A percentile compares a stretch with the other conserved stretches of the same genome.
Conservation (phyloP, 768 basidiomycete species). For the Naganishia randhawae region DNA sequence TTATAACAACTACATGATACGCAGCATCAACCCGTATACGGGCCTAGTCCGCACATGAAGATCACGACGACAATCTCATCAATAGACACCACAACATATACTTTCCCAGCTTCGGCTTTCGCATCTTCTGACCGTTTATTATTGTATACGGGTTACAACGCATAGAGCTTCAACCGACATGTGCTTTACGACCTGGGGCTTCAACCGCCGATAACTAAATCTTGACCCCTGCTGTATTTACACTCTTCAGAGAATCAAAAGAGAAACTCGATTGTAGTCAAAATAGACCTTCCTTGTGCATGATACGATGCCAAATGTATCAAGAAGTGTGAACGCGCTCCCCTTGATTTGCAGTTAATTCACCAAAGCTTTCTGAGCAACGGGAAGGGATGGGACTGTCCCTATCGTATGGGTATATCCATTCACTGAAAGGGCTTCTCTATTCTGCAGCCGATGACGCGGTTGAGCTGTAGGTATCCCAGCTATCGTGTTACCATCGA, state of each 20-base stretch:
- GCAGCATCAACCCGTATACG: conserved; percentile 8
- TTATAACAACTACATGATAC: conserved; percentile 23
- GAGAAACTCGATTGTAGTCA: conserved; percentile 22
- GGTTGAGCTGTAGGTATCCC: too few relatives aligned
- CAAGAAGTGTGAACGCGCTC: not conserved
- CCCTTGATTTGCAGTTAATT: too few relatives aligned
- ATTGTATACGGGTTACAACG: conserved; percentile 25
- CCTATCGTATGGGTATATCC: too few relatives aligned
- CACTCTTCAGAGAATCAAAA: conserved; percentile 10
- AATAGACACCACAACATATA: conserved; percentile 16
- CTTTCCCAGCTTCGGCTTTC: not conserved
- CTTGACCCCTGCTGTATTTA: conserved; percentile 10
- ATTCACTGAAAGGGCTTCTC: too few relatives aligned
- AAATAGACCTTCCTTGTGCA: conserved; percentile 20
- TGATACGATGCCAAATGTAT: conserved; percentile 22
- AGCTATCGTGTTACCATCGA: too few relatives aligned
- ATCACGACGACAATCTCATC: not conserved
- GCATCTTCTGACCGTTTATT: not conserved
- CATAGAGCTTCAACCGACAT: conserved; percentile 23
- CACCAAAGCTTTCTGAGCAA: too few relatives aligned
- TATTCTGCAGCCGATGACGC: too few relatives aligned
- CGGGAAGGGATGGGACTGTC: too few relatives aligned
- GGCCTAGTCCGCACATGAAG: not conserved
- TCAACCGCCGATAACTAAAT: conserved; percentile 8
- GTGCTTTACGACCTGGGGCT: conserved; percentile 23